Evolutionary conservation across 495 filamentous ascomycete species (phyloP).

Genomic region (Talaromyces nanjingensis): DNA sequence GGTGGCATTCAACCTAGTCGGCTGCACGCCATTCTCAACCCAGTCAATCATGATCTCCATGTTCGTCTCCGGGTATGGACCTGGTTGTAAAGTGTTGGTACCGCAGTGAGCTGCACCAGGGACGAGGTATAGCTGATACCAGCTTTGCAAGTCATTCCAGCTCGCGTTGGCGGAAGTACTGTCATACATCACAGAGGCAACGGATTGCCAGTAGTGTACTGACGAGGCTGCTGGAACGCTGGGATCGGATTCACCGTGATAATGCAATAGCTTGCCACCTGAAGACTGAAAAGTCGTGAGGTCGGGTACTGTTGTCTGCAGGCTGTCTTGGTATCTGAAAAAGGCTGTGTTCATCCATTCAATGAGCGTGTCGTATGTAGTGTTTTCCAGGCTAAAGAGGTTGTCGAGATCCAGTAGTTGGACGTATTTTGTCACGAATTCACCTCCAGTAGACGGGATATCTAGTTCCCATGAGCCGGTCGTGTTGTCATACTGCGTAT

Average conservation of each 20-base stretch:
- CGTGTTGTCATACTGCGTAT: conserved; percentile 1
- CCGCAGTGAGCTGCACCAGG: not conserved
- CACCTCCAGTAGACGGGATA: no score
- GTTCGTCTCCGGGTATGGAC: not conserved
- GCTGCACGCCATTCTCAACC: not conserved
- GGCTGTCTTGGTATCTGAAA: conserved; percentile 14
- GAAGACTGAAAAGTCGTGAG: no score
- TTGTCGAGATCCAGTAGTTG: no score
- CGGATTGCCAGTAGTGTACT: not conserved
- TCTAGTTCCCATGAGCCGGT: no score
- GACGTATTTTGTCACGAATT: no score
- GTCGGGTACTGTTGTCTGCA: conserved; percentile 16
- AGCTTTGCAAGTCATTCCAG: not conserved
- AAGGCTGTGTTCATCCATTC: conserved; percentile 32
- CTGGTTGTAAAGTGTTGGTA: not conserved
- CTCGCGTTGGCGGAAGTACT: not conserved
- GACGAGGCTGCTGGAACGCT: not conserved
- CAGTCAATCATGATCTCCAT: not conserved
- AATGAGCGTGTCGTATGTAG: conserved; percentile 42
- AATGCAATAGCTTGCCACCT: no score
- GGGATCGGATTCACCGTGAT: no score
- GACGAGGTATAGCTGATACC: not conserved
- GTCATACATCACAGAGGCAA: not conserved
- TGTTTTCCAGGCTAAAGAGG: conserved; percentile 29
- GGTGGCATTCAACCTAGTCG: not conserved